phyloP scores from a whole-genome alignment of 129 eudicot species.

The Glebionis coronaria region DNA sequence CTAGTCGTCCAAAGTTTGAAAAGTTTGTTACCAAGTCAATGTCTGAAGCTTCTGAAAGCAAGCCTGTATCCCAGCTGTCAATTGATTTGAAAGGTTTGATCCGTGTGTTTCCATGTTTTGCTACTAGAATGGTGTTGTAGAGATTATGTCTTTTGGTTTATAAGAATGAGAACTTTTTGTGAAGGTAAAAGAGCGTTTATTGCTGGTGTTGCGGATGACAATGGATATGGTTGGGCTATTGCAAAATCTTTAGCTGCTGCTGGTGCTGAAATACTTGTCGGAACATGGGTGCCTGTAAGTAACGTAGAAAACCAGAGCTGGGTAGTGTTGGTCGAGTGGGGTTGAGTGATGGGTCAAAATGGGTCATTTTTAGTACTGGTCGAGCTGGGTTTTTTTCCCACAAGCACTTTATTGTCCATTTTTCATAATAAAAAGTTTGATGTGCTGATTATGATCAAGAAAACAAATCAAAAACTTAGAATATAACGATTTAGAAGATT shows the following conservation, averaged over 20 bases:
- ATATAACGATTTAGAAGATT: no score
- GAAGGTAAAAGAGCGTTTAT: conserved; percentile 93
- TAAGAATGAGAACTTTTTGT: conserved; percentile 3
- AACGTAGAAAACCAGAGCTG: background rate
- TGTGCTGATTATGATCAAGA: no score
- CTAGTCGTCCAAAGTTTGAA: conserved; percentile 31
- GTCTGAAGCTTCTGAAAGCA: conserved; percentile 60
- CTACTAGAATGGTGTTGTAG: background rate
- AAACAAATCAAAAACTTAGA: no score
- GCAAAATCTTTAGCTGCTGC: conserved; percentile 96
- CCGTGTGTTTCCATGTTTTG: background rate
- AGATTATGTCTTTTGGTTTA: background rate
- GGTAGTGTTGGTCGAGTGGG: background rate
- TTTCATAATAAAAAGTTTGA: no score
- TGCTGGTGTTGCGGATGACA: conserved; percentile 98
- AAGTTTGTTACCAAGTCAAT: conserved; percentile 60
- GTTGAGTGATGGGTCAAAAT: background rate
- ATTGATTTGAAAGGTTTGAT: conserved; percentile 76
- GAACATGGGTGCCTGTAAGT: conserved; percentile 99
- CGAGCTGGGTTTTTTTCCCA: background rate
- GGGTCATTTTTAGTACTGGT: background rate
- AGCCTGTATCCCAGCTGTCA: conserved; percentile 54
- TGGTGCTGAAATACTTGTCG: conserved; percentile 96
- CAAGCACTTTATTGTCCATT: background rate
- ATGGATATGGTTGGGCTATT: conserved; percentile 98